Base-by-base conservation (phyloP, 2,329 filamentous ascomycete species). In the Neofusicoccum kwambonambiense region DNA sequence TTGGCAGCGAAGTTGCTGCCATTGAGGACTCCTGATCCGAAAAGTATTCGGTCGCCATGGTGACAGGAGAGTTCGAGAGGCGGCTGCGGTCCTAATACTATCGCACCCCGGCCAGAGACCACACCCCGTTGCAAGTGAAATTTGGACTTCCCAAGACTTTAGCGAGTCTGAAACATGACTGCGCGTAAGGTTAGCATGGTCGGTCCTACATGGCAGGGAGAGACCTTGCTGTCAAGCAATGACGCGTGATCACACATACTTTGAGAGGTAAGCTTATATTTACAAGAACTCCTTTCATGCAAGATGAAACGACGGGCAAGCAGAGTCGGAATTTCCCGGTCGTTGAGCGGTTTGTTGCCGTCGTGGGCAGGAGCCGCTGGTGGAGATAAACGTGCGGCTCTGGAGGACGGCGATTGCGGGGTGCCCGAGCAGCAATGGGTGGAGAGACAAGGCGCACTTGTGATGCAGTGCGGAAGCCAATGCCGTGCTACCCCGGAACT, bases 1-100 rank as follows among this genome's bases (percentile, higher is more conserved):
- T 89, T 35, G 92, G 89, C 65, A 93, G 81, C 52, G 86, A 81
- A 70, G 86, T 82, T 68, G 74, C 62, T 64, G 70, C 54, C 72
- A 70, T 71, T 72, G 79, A 72, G 68, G 70, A 72, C 67, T 79
- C 76, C 62, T 80, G 78, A 54, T 82, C 80, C 62, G 76, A 79
- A 68, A 82, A 83, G 71, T 82, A 82, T 64, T 82, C 81, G 68
- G 70, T 76, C 58, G 74, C 68, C 75, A 77, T 77, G 9, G 47
- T 75, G 37, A 42, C 45, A 35, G 19, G 31, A 31, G 49, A 44
- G 47, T 15, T 13, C 19, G 9, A 37, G 47, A 39, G 50, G 22
- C 41, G 51, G 50, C 31, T 45, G 62, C 50, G 31, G 39, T 44
- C 51, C 41, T 64, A 64, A 56, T 47, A 64, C 50, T 64, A 39